phyloP scores from a whole-genome alignment of 352 stramenopile species.

The Globisporangium paroecandrum region DNA sequence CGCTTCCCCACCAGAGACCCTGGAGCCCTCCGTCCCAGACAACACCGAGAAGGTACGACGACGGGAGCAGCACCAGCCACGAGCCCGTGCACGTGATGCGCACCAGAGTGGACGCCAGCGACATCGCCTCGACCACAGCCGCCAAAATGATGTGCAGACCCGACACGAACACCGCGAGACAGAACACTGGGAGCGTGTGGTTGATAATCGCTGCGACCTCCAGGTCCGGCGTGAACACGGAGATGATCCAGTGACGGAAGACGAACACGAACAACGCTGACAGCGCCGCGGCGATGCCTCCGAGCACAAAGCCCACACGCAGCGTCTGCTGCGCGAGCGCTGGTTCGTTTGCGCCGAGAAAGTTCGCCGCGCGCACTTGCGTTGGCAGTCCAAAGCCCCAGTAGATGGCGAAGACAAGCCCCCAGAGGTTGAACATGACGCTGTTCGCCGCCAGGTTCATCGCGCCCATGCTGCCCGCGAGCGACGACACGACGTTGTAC shows the following conservation, averaged over 20 bases:
- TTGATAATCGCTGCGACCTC: constrained; percentile 49
- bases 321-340: constrained; percentile 54
- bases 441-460: constrained; percentile 72
- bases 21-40: constrained; percentile 42
- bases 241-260: constrained; percentile 45
- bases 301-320: constrained; percentile 62
- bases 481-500: constrained; percentile 72
- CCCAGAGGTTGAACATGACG: constrained; percentile 82
- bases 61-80: constrained; percentile 68
- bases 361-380: constrained; percentile 75
- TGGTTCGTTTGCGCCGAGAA: constrained; percentile 63
- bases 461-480: constrained; percentile 60
- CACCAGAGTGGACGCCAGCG: constrained; percentile 66
- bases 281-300: constrained; percentile 43
- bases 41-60: constrained; percentile 59
- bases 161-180: constrained; percentile 66
- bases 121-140: constrained; percentile 78
- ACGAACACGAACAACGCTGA: constrained; percentile 50
- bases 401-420: constrained; percentile 79
- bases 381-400: constrained; percentile 80
- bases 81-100: constrained; percentile 63
- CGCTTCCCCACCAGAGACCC: constrained; percentile 74
- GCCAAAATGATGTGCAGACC: constrained; percentile 75
- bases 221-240: constrained; percentile 65
- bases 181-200: constrained; percentile 64